Conservation (phyloP, 768 basidiomycete genomes). For the Auricularia cornea region DNA sequence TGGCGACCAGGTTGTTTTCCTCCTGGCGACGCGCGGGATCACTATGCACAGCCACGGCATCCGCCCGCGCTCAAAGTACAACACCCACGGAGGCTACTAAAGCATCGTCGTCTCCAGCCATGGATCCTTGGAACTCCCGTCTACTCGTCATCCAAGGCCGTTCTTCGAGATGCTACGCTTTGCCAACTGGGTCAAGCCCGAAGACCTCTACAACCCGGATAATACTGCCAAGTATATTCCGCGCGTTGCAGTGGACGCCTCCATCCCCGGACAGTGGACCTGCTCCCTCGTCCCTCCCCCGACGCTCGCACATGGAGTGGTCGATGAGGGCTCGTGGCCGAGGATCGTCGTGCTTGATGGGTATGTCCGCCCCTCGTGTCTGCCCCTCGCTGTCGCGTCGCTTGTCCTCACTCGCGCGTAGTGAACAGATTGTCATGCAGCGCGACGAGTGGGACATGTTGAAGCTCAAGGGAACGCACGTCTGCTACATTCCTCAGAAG, state of each 20-base stretch:
- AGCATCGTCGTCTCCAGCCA: too few species aligned
- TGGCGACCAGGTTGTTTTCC: too few species aligned
- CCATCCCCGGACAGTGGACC: not conserved
- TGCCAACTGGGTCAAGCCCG: not conserved
- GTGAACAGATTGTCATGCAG: not conserved
- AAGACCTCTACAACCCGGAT: not conserved
- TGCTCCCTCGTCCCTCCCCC: not conserved
- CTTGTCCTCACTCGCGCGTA: not conserved
- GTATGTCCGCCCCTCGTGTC: too few species aligned
- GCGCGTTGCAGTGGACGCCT: not conserved
- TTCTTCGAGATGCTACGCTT: not conserved
- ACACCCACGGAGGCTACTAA: too few species aligned
- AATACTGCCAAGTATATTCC: not conserved
- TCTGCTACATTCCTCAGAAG: not conserved
- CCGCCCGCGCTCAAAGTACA: too few species aligned
- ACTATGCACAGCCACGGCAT: too few species aligned
- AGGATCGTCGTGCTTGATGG: not conserved
- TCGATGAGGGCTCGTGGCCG: not conserved
- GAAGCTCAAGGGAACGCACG: not conserved
- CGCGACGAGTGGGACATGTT: not conserved
- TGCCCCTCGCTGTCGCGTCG: not conserved
- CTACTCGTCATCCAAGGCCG: too few species aligned
- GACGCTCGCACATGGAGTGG: not conserved
- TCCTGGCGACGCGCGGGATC: too few species aligned
- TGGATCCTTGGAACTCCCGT: too few species aligned